phyloP scores from a whole-genome alignment of 495 filamentous ascomycete species.

The Penicillium macrosclerotiorum region DNA sequence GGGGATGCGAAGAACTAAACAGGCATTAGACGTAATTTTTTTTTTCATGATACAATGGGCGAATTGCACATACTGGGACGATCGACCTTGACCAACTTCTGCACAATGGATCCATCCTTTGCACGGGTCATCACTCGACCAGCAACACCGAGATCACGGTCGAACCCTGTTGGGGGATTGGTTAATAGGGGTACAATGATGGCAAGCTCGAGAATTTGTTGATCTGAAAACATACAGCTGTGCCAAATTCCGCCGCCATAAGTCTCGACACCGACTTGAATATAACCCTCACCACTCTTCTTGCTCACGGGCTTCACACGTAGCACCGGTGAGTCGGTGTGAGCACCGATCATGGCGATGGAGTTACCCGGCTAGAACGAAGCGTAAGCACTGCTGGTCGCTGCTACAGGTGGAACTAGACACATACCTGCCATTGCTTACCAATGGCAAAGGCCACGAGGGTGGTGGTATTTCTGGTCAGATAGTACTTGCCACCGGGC shows the following conservation, averaged over 20 bases:
- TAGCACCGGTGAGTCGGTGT: constrained; percentile 91
- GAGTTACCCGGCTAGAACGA: constrained; percentile 72
- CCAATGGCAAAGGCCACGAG: constrained; percentile 95
- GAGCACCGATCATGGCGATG: constrained; percentile 92
- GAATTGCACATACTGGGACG: constrained; percentile 60
- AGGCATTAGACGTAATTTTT: constrained; percentile 1
- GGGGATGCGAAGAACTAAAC: constrained; percentile 77
- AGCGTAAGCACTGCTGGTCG: constrained; percentile 1
- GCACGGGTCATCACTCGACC: constrained; percentile 82
- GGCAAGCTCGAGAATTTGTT: too few relatives aligned
- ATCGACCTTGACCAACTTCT: constrained; percentile 87
- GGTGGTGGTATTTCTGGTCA: constrained; percentile 92
- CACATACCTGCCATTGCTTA: constrained; percentile 72
- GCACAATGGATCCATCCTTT: constrained; percentile 68
- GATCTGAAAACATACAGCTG: constrained; percentile 43
- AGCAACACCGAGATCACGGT: constrained; percentile 88
- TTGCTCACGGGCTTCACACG: constrained; percentile 93
- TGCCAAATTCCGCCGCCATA: constrained; percentile 86
- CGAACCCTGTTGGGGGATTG: constrained; percentile 82
- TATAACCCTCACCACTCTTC: constrained; percentile 79
- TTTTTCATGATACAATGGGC: not conserved
- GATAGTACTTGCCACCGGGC: constrained; percentile 91
- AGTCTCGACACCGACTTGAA: constrained; percentile 94
- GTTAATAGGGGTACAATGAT: too few relatives aligned
- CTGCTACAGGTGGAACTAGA: too few relatives aligned